Evolutionary conservation across 176 grass and related monocot genomes (phyloP).

Genomic region (Avena eriantha): DNA sequence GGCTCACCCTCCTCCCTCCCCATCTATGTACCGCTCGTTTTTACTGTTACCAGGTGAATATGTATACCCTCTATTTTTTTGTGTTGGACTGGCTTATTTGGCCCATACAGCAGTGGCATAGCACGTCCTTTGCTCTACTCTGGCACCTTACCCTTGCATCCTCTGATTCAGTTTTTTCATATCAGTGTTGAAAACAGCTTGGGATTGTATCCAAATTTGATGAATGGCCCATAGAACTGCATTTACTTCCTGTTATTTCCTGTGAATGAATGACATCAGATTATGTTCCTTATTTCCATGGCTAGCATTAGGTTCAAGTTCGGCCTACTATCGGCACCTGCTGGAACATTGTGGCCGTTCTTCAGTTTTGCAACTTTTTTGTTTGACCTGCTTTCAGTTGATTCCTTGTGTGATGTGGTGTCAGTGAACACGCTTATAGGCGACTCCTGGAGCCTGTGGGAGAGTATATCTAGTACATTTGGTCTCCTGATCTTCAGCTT

Average conservation of each 20-base stretch:
- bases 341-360: neutral
- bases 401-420: neutral
- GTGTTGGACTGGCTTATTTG: neutral
- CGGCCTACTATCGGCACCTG: neutral
- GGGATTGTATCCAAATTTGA: neutral
- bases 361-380: neutral
- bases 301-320: neutral
- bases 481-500: neutral
- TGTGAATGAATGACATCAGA: neutral
- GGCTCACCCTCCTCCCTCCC: neutral
- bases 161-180: neutral
- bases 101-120: neutral
- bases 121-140: neutral
- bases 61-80: neutral
- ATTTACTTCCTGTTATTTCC: slow-evolving; percentile 29
- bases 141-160: neutral
- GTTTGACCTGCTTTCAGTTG: neutral
- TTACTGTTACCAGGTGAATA: neutral
- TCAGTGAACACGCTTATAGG: neutral
- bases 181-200: neutral
- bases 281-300: neutral
- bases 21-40: neutral
- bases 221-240: neutral
- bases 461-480: neutral
- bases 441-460: neutral